These are phyloP conservation scores for Penicillium bialowiezense DNA, from an alignment of 495 filamentous ascomycete genomes.

Conservation along the genomic window DNA sequence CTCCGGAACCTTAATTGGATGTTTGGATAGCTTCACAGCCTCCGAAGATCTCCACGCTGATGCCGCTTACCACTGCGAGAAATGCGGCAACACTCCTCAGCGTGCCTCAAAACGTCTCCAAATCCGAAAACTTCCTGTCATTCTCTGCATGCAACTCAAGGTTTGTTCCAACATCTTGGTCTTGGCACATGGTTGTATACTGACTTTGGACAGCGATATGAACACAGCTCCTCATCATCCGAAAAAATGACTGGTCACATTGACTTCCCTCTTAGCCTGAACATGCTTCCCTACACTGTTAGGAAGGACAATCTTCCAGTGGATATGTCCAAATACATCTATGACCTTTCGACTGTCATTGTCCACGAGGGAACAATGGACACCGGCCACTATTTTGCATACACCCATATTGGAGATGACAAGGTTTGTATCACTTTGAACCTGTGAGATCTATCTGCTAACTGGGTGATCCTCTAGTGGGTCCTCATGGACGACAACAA, in stretches of 20 bases:
- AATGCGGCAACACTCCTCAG: conserved; percentile 64
- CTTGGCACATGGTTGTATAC: not conserved
- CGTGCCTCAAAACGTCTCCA: conserved; percentile 76
- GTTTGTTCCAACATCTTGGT: conserved; percentile 37
- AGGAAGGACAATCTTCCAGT: conserved; percentile 41
- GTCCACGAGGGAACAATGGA: conserved; percentile 84
- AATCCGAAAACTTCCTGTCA: conserved; percentile 76
- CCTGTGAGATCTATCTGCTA: conserved; percentile 3
- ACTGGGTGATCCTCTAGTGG: conserved; percentile 55
- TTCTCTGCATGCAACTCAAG: conserved; percentile 90
- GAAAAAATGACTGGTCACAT: conserved; percentile 80
- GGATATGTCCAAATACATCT: conserved; percentile 58
- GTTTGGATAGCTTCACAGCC: conserved; percentile 76
- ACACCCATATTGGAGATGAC: conserved; percentile 67
- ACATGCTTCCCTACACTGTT: conserved; percentile 84
- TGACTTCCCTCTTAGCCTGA: conserved; percentile 78
- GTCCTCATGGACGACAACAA: conserved; percentile 89
- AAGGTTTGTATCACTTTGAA: conserved; percentile 50
- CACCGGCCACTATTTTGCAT: conserved; percentile 87
- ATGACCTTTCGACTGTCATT: conserved; percentile 80
- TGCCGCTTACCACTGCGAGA: conserved; percentile 71
- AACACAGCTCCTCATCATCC: conserved; percentile 63
- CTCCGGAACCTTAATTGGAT: conserved; percentile 64
- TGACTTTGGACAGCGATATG: conserved; percentile 60
- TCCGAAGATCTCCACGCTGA: conserved; percentile 68